Evolutionary conservation across 2,329 filamentous ascomycete species (phyloP), one percentile per base, ranked within the genome.

Genomic region (Sporothrix dimorphospora): DNA sequence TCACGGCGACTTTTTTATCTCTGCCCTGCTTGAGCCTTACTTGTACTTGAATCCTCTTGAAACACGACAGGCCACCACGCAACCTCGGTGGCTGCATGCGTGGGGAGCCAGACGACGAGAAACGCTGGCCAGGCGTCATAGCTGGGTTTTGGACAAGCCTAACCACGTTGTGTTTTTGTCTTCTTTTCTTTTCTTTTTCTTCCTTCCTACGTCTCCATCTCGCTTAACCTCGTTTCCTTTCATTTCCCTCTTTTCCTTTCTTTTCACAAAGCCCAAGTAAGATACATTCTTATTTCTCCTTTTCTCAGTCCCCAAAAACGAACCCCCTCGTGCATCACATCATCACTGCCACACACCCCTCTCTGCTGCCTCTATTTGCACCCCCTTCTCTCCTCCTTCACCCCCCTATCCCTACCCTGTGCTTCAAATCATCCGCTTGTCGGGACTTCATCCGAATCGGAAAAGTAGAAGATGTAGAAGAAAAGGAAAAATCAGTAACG

Each of bases 361-460:
- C 14, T 34, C n/a, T 40, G 8, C 63, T 40, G 19, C 38, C 68
- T 14, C 40, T 61, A 40, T 49, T 24, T n/a, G 7, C 51, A 69
- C 67, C 21, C 49, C 34, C 65, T 38, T 24, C 24, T 8, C n/a
- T 49, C 1, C 47, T 49, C n/a, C 47, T n/a, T 6, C 55, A 16
- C 9, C 14, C 53, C 19, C 57, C 47, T 21, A 45, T 34, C 40
- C 24, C 53, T 59, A 40, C 38, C 9, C 5, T 59, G 27, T 49
- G 38, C 57, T 24, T 68, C 51, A 30, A 68, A 68, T 68, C 49
- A 63, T 53, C 70, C 63, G 42, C 53, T 49, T 51, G 63, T 69
- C 65, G 53, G 70, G 53, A 61, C 65, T 61, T 61, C 11, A 49
- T 69, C 65, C 70, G 70, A 63, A 63, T 72, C 16, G 53, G 49